Base-by-base conservation (phyloP, 1,284 basidiomycete genomes). In the Exobasidium rhododendri region DNA sequence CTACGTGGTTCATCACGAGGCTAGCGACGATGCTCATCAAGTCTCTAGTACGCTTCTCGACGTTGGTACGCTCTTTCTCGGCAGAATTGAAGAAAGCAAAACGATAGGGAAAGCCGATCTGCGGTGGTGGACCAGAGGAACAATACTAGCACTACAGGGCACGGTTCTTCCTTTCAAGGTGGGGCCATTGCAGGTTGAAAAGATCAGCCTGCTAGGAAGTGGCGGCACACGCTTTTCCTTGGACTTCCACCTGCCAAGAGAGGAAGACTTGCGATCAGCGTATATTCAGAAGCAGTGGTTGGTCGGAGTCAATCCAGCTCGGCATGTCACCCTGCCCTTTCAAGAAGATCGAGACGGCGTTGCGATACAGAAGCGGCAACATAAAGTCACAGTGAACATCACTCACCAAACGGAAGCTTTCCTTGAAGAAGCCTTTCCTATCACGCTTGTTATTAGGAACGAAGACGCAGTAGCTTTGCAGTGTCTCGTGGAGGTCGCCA, bases 391-490 rank as follows among this genome's bases (percentile, higher is more conserved):
- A 11, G 32, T 61, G 5, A 40, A 62, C 17, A 11, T 62, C 11
- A 14, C 13, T 3, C 61, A 62, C 29, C 13, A 50, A 31, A 14
- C 10, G 17, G 43, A 52, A 17, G 61, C 35, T 4, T 61, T 35
- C 32, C 56, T 62, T 17, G 57, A 62, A 45, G 61, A 62, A 30
- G 26, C n/a, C 7, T 14, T 54, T 22, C 5, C 26, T 13, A 26
- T 62, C 24, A 43, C 11, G 20, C 14, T 62, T n/a, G 13, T 14
- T 13, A 28, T 52, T 14, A 17, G 10, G 22, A 62, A 62, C 32
- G 32, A 61, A 17, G 61, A 62, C 22, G 28, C 45, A 40, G 35
- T 40, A 10, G 35, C 35, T 10, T 17, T 40, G 17, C 35, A 40
- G 17, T 40, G 35, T 40, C 17, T 10, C 35, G 17, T 40, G 7